Evolutionary conservation across 768 basidiomycete species (phyloP), one percentile per base, ranked within the genome.

Genomic region (Galerina sulciceps): DNA sequence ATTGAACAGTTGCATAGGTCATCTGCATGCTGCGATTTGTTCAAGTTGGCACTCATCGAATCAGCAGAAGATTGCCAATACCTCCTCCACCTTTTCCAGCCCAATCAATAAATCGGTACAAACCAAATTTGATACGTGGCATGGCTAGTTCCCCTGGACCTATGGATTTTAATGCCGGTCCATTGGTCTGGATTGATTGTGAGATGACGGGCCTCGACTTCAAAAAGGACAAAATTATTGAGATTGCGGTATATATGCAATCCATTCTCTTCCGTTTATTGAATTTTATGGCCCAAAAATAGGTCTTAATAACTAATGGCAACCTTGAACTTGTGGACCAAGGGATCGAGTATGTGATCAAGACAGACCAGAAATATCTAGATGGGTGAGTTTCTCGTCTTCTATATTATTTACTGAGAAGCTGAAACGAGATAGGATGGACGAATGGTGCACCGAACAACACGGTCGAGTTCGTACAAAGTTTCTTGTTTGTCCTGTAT

Each of bases 281-380:
- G 42, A 37, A 59, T 44, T 36, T 15, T 50, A 55, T 22, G 37
- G 9, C 10, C 31, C 8, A 20, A 38, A 2, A 50, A 13, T 69
- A 94, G 80, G 93, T 96, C 38, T 75, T 97, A 35, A 91, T 98
- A 58, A 96, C 95, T 2, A 81, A 96, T 65, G 94, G 94, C 4
- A 82, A 93, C 62, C 76, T 98, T 40, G 81, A 93, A 22, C 69
- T 84, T 10, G 89, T 97, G 4, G 93, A 97, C 69, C 81, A 88
- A 11, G 94, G 95, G 10, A 74, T 96, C 17, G 77, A 88, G 64
- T 94, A 81, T 64, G 83, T 94, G 31, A 88, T 98, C 54, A 78
- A 74, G 50, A 90, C 88, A 1, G 85, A 91, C 57, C 93, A 91
- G 68, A 72, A 74, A 15, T 65, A 82, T 10, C 72, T 97, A 35